These are phyloP conservation scores for Dittrichia graveolens DNA, from an alignment of 129 eudicot genomes.

Conservation along the genomic window DNA sequence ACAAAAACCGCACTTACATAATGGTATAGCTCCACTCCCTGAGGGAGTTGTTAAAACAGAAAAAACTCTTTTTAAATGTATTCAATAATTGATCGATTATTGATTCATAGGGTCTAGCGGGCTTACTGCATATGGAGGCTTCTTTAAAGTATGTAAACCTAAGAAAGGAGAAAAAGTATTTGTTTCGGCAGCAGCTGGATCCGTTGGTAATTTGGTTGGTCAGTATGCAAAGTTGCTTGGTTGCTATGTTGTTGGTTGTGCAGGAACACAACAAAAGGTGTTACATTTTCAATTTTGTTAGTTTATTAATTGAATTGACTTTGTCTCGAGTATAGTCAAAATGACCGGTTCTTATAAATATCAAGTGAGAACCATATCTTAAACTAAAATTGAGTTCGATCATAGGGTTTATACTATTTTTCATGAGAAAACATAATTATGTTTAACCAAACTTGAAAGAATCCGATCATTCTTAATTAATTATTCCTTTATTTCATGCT, in stretches of 20 bases:
- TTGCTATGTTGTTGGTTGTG: conserved; percentile 80
- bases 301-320: background rate
- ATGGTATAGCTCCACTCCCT: too few species aligned
- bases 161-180: conserved; percentile 67
- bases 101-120: conserved; percentile 53
- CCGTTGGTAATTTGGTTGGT: conserved; percentile 77
- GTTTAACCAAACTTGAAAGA: too few species aligned
- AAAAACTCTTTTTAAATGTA: background rate
- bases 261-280: conserved; percentile 62
- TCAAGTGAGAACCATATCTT: too few species aligned
- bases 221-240: conserved; percentile 73
- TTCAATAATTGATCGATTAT: background rate
- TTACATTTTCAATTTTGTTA: background rate
- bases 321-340: too few species aligned
- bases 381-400: too few species aligned
- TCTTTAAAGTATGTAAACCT: conserved; percentile 58
- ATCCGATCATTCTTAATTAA: too few species aligned
- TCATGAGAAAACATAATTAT: too few species aligned
- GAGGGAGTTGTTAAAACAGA: too few species aligned
- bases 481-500: background rate
- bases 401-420: too few species aligned
- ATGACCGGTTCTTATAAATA: too few species aligned
- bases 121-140: conserved; percentile 68
- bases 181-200: conserved; percentile 81
- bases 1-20: too few species aligned